phyloP scores from a whole-genome alignment of 768 basidiomycete species.

The Tricholoma hemisulphureum region DNA sequence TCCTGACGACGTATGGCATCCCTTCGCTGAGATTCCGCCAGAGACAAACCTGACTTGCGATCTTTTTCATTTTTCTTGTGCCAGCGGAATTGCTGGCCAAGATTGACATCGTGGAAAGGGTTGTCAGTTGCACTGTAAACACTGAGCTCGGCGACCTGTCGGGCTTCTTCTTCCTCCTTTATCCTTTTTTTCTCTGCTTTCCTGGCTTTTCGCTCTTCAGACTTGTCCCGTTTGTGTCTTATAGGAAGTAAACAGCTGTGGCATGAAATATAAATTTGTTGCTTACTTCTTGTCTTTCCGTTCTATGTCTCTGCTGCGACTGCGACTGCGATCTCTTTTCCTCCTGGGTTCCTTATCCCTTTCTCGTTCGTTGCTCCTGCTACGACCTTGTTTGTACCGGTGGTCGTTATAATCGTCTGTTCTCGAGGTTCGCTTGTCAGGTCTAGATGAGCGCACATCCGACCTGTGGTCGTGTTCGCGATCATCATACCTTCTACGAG shows the following conservation, averaged over 20 bases:
- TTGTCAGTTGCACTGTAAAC: slow-evolving; percentile 97
- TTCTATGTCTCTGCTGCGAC: slow-evolving; percentile 38
- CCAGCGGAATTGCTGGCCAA: slow-evolving; percentile 96
- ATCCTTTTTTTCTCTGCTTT: slow-evolving; percentile 86
- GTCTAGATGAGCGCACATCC: slow-evolving; percentile 34
- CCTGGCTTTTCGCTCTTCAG: slow-evolving; percentile 79
- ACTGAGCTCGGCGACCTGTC: slow-evolving; percentile 90
- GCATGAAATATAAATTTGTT: neutral
- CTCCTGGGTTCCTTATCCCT: slow-evolving; percentile 18
- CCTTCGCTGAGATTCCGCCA: slow-evolving; percentile 73
- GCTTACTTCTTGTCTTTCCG: slow-evolving; percentile 48
- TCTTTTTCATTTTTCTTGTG: slow-evolving; percentile 99
- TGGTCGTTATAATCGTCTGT: slow-evolving; percentile 32
- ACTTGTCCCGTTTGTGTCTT: slow-evolving; percentile 83
- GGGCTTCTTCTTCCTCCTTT: slow-evolving; percentile 84
- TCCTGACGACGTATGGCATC: slow-evolving; percentile 84
- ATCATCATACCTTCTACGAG: slow-evolving; percentile 40
- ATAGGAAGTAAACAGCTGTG: neutral
- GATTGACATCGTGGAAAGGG: slow-evolving; percentile 96
- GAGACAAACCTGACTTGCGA: slow-evolving; percentile 76
- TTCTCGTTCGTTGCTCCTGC: slow-evolving; percentile 31
- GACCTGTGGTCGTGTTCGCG: slow-evolving; percentile 35
- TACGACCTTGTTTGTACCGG: slow-evolving; percentile 27
- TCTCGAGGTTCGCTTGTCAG: slow-evolving; percentile 30
- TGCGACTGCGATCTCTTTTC: slow-evolving; percentile 37